A percentile compares a stretch with the other conserved stretches of the same genome.
Conservation (phyloP, 2,329 filamentous ascomycete species). For the Cladobotryum mycophilum region DNA sequence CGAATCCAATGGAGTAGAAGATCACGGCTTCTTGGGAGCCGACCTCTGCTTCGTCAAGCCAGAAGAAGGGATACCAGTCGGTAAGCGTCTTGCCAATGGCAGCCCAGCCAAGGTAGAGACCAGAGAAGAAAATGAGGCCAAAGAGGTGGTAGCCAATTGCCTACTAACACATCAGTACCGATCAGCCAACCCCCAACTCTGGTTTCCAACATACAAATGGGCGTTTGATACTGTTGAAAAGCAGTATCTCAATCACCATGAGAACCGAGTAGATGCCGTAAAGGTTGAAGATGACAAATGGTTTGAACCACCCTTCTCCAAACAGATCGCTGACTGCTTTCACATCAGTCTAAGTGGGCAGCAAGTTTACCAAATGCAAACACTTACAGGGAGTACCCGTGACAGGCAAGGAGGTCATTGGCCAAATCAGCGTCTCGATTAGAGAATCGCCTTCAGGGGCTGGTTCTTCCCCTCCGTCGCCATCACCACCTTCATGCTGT, state of each 20-base stretch:
- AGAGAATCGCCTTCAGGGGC: not conserved
- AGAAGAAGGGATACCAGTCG: slow-evolving; percentile 43
- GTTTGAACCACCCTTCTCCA: slow-evolving; percentile 41
- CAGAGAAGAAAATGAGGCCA: slow-evolving; percentile 34
- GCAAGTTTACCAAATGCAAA: not conserved
- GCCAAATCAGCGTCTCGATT: not conserved
- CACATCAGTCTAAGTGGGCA: slow-evolving; percentile 14
- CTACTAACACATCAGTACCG: slow-evolving; percentile 25
- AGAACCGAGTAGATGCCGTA: slow-evolving; percentile 38
- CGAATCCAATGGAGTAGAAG: slow-evolving; percentile 39
- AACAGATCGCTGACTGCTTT: slow-evolving; percentile 41
- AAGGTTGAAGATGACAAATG: slow-evolving; percentile 41
- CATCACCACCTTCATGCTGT: slow-evolving; percentile 17
- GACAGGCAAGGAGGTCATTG: not conserved
- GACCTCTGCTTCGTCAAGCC: slow-evolving; percentile 41
- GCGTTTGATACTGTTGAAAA: slow-evolving; percentile 49
- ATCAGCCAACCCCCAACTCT: not conserved
- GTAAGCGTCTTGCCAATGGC: slow-evolving; percentile 41
- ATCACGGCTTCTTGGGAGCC: slow-evolving; percentile 38
- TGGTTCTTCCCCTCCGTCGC: not conserved
- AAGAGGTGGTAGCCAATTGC: slow-evolving; percentile 38
- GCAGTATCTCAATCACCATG: slow-evolving; percentile 39
- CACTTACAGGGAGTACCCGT: slow-evolving; percentile 9
- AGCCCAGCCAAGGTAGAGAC: slow-evolving; percentile 45
- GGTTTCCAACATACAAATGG: slow-evolving; percentile 35